phyloP scores from a whole-genome alignment of 2,329 filamentous ascomycete species.

The Colletotrichum agaves region DNA sequence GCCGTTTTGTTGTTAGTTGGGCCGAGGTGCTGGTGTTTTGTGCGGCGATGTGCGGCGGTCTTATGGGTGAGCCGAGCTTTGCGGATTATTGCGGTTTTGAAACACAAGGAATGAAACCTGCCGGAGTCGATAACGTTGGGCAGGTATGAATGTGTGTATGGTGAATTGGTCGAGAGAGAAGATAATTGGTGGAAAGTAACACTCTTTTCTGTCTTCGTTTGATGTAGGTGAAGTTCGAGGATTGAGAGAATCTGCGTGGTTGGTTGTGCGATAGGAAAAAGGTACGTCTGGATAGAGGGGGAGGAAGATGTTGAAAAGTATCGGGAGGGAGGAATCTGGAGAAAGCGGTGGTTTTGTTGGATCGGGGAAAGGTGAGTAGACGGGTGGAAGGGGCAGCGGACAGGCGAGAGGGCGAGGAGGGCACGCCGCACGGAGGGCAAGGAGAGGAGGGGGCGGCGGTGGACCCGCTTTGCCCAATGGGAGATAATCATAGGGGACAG shows the following conservation, averaged over 20 bases:
- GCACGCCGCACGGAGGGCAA: conserved; percentile 29
- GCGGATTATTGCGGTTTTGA: conserved; percentile 35
- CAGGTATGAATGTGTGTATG: conserved; percentile 7
- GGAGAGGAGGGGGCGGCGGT: conserved; percentile 21
- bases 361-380: conserved; percentile 27
- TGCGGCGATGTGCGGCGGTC: conserved; percentile 28
- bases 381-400: conserved; percentile 26
- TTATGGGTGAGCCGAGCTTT: conserved; percentile 35
- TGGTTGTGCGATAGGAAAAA: conserved; percentile 14
- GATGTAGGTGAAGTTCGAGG: conserved; percentile 9
- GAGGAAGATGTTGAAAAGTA: conserved; percentile 35
- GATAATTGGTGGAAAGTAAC: conserved; percentile 3
- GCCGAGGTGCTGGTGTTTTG: conserved; percentile 4
- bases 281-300: conserved; percentile 31
- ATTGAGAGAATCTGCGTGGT: neutral
- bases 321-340: conserved; percentile 34
- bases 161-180: neutral
- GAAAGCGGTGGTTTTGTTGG: conserved; percentile 39
- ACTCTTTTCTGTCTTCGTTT: conserved; percentile 8
- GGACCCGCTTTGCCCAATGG: conserved; percentile 36
- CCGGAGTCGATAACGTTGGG: conserved; percentile 33
- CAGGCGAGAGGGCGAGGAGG: conserved; percentile 34
- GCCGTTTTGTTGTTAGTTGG: conserved; percentile 30
- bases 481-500: conserved; percentile 26
- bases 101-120: conserved; percentile 37